Evolutionary conservation across 2,329 filamentous ascomycete genomes (phyloP).

Genomic region (Pleoardoris graminearum): DNA sequence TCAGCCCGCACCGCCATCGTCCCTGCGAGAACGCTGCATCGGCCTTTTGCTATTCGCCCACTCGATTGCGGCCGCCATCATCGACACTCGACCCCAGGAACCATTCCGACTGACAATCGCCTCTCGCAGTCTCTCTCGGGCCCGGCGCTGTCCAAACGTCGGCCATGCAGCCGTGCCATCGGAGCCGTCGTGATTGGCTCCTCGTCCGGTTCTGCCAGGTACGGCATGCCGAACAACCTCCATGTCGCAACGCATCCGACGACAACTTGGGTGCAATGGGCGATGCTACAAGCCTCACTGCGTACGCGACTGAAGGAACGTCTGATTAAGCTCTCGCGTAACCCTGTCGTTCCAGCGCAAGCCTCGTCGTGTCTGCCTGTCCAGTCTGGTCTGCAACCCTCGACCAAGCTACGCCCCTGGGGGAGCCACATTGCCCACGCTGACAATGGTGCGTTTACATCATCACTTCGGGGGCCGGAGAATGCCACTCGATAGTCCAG

Average conservation of each 20-base stretch:
- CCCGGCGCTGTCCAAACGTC: conserved; percentile 19
- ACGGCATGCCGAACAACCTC: neutral
- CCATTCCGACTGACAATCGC: conserved; percentile 22
- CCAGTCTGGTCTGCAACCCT: neutral
- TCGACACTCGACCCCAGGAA: conserved; percentile 29
- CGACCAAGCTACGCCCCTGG: neutral
- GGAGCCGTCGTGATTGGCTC: conserved; percentile 15
- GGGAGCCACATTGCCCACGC: no score
- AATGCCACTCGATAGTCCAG: no score
- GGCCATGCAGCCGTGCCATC: conserved; percentile 9
- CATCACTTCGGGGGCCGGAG: no score
- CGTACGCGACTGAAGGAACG: neutral
- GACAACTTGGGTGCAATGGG: no score
- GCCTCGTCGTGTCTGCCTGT: neutral
- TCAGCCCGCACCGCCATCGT: neutral
- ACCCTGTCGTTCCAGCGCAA: neutral
- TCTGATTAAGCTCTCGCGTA: neutral
- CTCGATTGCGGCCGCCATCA: conserved; percentile 21
- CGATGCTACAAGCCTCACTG: neutral
- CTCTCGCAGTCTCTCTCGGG: conserved; percentile 33
- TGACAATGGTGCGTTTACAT: no score
- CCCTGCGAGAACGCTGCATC: conserved; percentile 3
- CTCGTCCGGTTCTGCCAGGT: no score
- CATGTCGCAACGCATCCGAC: neutral
- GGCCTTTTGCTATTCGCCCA: conserved; percentile 20